Conservation (phyloP, 345 rosid species). For the Kernera saxatilis region DNA sequence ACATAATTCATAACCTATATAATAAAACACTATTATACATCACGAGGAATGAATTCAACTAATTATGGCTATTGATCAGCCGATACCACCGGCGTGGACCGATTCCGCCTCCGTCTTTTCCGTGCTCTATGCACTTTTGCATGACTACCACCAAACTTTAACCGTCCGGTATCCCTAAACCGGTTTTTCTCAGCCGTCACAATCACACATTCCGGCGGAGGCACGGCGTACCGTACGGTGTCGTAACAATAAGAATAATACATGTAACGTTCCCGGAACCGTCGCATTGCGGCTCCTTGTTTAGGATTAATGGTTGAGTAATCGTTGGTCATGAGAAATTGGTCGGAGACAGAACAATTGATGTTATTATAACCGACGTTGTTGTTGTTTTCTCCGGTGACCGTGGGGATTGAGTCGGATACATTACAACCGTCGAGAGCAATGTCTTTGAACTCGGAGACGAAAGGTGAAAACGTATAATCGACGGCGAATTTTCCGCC, state of each 20-base stretch:
- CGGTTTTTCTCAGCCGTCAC: constrained; percentile 41
- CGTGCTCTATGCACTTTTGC: constrained; percentile 14
- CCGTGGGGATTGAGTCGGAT: constrained; percentile 43
- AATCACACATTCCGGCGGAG: constrained; percentile 70
- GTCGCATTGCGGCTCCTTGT: constrained; percentile 48
- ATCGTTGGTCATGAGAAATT: constrained; percentile 37
- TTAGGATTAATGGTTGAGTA: constrained; percentile 35
- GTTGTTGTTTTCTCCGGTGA: constrained; percentile 9
- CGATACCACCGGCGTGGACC: constrained; percentile 19
- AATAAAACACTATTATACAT: not conserved
- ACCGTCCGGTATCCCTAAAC: constrained; percentile 64
- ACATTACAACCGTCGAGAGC: constrained; percentile 67
- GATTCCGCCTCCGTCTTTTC: constrained; percentile 32
- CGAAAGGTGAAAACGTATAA: constrained; percentile 71
- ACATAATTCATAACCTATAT: not conserved
- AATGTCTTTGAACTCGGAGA: constrained; percentile 63
- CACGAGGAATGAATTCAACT: not conserved
- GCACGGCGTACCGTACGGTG: constrained; percentile 44
- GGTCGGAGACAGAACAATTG: constrained; percentile 32
- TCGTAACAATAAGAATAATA: constrained; percentile 92
- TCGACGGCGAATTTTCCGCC: constrained; percentile 73
- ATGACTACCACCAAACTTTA: constrained; percentile 67
- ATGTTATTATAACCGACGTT: not conserved
- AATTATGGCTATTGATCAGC: constrained; percentile 19
- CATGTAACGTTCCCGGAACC: constrained; percentile 66